Conservation (phyloP, 306 rosid species). For the Quercus variabilis region DNA sequence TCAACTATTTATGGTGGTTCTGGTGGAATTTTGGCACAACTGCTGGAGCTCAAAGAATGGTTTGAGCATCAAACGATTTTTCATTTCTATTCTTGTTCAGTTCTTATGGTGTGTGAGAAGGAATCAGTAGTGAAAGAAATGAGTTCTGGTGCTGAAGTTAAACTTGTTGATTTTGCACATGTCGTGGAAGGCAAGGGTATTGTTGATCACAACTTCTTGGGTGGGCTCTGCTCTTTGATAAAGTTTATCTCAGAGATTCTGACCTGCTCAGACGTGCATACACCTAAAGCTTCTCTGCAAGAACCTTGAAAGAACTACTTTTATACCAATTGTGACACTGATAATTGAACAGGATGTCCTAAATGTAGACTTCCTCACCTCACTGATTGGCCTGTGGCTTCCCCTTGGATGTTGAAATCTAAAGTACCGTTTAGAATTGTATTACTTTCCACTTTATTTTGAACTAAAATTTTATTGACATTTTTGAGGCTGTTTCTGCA, state of each 20-base stretch:
- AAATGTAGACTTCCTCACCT: no score
- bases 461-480: no score
- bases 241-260: slow-evolving; percentile 56
- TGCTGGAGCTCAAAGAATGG: slow-evolving; percentile 72
- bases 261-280: neutral
- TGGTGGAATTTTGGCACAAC: slow-evolving; percentile 48
- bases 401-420: no score
- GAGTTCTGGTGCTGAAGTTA: slow-evolving; percentile 34
- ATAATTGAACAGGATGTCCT: neutral
- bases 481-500: no score
- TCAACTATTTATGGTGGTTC: slow-evolving; percentile 48
- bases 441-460: no score
- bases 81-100: slow-evolving; percentile 70
- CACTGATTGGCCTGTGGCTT: no score
- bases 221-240: slow-evolving; percentile 88
- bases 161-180: slow-evolving; percentile 87
- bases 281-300: neutral
- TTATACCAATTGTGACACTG: neutral
- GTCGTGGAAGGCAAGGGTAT: slow-evolving; percentile 52
- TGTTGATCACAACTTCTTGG: slow-evolving; percentile 90
- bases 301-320: neutral
- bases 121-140: slow-evolving; percentile 26
- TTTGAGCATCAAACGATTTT: slow-evolving; percentile 75
- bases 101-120: slow-evolving; percentile 57
- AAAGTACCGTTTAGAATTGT: no score